phyloP scores from a whole-genome alignment of 129 eudicot genomes.

The Chrysanthemum seticuspe region DNA sequence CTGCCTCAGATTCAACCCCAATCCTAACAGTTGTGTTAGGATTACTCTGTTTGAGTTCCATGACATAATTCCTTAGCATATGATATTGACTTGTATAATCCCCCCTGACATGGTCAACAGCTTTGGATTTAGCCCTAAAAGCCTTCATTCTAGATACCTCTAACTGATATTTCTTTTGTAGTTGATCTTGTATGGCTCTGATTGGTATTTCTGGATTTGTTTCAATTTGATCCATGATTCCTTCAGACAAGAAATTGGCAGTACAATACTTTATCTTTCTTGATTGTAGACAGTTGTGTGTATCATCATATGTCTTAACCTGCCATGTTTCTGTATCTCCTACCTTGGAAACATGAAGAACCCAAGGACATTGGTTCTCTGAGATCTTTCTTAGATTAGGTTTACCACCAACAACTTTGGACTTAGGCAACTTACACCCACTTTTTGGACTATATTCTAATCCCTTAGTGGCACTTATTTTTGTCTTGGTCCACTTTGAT shows the following conservation, averaged over 20 bases:
- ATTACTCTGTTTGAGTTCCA: too few species aligned
- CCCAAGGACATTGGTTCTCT: neutral
- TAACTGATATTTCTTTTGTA: neutral
- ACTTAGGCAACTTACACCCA: too few species aligned
- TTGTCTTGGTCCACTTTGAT: too few species aligned
- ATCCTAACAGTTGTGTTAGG: too few species aligned
- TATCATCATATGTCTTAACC: neutral
- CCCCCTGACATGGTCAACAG: neutral
- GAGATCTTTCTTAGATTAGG: neutral
- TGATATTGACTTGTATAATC: neutral
- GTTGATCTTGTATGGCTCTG: neutral
- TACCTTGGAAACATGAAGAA: neutral
- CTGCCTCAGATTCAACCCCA: neutral
- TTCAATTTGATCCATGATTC: neutral
- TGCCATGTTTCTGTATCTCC: neutral
- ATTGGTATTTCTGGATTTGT: neutral
- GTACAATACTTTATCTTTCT: neutral
- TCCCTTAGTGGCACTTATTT: too few species aligned
- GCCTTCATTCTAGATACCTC: neutral
- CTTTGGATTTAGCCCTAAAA: neutral
- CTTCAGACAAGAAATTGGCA: neutral
- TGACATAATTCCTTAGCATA: too few species aligned
- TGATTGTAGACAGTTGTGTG: neutral
- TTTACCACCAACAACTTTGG: too few species aligned
- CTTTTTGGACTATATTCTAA: too few species aligned